These are phyloP conservation scores for Trichaptum fuscoviolaceum DNA, from an alignment of 768 basidiomycete genomes.

Conservation along the genomic window DNA sequence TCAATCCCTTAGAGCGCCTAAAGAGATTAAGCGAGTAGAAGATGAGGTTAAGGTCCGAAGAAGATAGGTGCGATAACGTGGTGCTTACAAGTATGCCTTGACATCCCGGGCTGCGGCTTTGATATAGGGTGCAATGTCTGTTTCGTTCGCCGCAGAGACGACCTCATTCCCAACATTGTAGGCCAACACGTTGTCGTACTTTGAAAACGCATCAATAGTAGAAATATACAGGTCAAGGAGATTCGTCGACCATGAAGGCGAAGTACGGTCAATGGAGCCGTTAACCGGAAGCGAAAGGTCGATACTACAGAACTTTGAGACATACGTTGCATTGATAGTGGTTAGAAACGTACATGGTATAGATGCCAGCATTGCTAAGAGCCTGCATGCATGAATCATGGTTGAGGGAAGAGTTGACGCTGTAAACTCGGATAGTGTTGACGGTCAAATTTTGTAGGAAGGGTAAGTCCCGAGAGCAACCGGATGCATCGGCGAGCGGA, in stretches of 20 bases:
- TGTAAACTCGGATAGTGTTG: constrained; percentile 83
- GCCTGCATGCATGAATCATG: constrained; percentile 84
- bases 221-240: constrained; percentile 71
- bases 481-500: constrained; percentile 60
- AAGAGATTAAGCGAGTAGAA: constrained; percentile 7
- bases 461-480: constrained; percentile 76
- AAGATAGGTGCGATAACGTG: background rate
- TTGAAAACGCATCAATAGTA: constrained; percentile 74
- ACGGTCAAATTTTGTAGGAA: constrained; percentile 70
- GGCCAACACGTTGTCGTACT: constrained; percentile 86
- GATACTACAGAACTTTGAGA: constrained; percentile 44
- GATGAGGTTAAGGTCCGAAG: constrained; percentile 6
- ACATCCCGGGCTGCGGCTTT: constrained; percentile 89
- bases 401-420: constrained; percentile 74
- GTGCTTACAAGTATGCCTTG: constrained; percentile 75
- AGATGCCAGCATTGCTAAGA: constrained; percentile 76
- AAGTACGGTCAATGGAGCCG: constrained; percentile 72
- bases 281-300: constrained; percentile 83
- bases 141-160: constrained; percentile 47
- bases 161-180: constrained; percentile 90
- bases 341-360: constrained; percentile 64
- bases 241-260: constrained; percentile 77
- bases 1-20: constrained; percentile 59
- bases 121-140: constrained; percentile 69
- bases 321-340: constrained; percentile 6